A percentile compares a stretch with the other conserved stretches of the same genome.
Conservation (phyloP, 2,329 filamentous ascomycete genomes). For the Fusarium robinianum region DNA sequence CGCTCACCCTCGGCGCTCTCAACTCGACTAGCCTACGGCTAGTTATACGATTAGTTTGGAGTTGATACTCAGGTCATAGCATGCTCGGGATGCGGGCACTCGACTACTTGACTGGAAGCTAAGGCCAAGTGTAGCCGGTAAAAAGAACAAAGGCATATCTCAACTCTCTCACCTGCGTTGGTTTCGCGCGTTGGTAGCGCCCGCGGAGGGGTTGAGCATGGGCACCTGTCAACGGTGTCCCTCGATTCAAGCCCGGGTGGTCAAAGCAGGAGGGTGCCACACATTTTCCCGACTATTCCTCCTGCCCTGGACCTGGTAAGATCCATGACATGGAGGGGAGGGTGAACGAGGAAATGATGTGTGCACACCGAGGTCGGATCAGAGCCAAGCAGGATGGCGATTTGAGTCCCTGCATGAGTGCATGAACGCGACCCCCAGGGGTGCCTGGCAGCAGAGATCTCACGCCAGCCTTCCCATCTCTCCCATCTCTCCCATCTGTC, state of each 20-base stretch:
- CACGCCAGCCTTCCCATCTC: slow-evolving; percentile 16
- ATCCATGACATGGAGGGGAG: slow-evolving; percentile 17
- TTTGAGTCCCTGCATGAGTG: slow-evolving; percentile 34
- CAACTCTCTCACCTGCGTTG: slow-evolving; percentile 6
- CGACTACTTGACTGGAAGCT: slow-evolving; percentile 13
- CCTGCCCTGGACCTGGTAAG: slow-evolving; percentile 16
- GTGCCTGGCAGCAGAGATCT: slow-evolving; percentile 14
- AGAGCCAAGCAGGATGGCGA: slow-evolving; percentile 6
- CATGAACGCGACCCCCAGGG: slow-evolving; percentile 26
- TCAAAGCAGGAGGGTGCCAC: no score
- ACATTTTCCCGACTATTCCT: slow-evolving; percentile 18
- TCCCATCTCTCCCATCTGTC: slow-evolving; percentile 12
- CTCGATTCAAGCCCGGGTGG: slow-evolving; percentile 7
- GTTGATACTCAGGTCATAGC: slow-evolving; percentile 8
- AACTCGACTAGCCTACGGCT: slow-evolving; percentile 21
- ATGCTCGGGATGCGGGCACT: slow-evolving; percentile 8
- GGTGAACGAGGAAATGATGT: slow-evolving; percentile 2
- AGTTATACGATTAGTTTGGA: slow-evolving; percentile 24
- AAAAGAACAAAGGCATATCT: slow-evolving; percentile 23
- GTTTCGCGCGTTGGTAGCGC: slow-evolving; percentile 15
- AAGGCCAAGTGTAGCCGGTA: slow-evolving; percentile 7
- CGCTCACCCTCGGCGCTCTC: slow-evolving; percentile 27
- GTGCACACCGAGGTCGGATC: slow-evolving; percentile 2
- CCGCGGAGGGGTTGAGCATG: slow-evolving; percentile 5
- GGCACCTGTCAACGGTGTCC: slow-evolving; percentile 12